Evolutionary conservation across 352 stramenopile species (phyloP).

Genomic region (Globisporangium radiosum): DNA sequence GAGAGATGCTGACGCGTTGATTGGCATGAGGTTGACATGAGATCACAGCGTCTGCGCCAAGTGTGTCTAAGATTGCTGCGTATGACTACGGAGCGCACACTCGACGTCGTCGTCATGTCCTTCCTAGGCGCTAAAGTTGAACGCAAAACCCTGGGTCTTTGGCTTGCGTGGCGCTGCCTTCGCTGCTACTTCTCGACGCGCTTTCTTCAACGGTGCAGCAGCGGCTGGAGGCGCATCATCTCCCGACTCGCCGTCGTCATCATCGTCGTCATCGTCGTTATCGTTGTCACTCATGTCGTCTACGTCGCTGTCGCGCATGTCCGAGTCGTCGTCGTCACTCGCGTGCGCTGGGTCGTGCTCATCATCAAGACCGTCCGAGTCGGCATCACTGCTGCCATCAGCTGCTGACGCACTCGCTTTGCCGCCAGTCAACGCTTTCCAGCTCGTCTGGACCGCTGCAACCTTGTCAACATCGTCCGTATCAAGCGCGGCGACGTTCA

Average conservation of each 20-base stretch:
- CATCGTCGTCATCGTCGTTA: conserved; percentile 12
- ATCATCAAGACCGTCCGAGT: conserved; percentile 1
- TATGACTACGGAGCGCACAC: no score
- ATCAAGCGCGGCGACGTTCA: conserved; percentile 26
- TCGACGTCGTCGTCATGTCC: no score
- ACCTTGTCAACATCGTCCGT: conserved; percentile 20
- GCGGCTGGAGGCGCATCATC: neutral
- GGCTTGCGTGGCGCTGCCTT: neutral
- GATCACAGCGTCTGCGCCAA: no score
- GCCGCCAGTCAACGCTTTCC: conserved; percentile 23
- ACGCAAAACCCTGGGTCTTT: conserved; percentile 23
- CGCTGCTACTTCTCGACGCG: neutral
- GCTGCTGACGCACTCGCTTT: no score
- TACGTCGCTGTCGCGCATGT: conserved; percentile 13
- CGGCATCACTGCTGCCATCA: no score
- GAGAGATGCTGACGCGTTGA: no score
- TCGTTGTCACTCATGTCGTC: conserved; percentile 22
- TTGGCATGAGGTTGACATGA: no score
- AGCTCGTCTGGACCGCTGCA: conserved; percentile 32
- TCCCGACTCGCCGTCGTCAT: neutral
- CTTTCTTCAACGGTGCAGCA: conserved; percentile 3
- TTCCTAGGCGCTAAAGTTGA: conserved; percentile 31
- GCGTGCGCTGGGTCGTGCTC: conserved; percentile 10
- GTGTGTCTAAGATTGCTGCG: no score
- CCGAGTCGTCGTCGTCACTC: conserved; percentile 14